A percentile compares a stretch with the other conserved stretches of the same genome.
These are phyloP conservation scores for Pythium rishiriense DNA, from an alignment of 352 stramenopile genomes.

Conservation along the genomic window DNA sequence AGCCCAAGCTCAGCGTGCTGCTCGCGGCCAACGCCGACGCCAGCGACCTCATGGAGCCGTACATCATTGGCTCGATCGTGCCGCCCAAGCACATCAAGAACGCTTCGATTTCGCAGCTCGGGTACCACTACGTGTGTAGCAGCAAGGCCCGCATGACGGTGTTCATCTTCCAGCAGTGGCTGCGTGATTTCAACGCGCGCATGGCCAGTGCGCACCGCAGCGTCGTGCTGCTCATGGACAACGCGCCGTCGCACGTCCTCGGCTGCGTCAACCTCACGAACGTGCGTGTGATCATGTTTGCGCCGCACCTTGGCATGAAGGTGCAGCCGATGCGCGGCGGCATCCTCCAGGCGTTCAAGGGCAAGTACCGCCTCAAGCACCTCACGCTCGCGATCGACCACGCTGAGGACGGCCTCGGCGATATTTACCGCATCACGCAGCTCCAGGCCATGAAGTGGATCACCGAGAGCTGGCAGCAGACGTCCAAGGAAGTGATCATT, in stretches of 20 bases:
- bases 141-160: conserved; percentile 85
- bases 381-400: conserved; percentile 83
- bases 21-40: conserved; percentile 74
- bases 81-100: conserved; percentile 81
- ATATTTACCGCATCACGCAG: conserved; percentile 84
- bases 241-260: conserved; percentile 81
- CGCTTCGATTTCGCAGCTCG: conserved; percentile 74
- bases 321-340: conserved; percentile 83
- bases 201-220: conserved; percentile 85
- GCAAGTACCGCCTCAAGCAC: conserved; percentile 86
- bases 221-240: conserved; percentile 86
- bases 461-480: conserved; percentile 81
- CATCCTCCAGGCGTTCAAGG: conserved; percentile 85
- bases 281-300: conserved; percentile 86
- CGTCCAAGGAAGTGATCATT: conserved; percentile 72
- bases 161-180: conserved; percentile 89
- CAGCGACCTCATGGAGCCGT: conserved; percentile 82
- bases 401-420: conserved; percentile 69
- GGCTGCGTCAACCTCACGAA: conserved; percentile 83
- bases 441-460: conserved; percentile 88
- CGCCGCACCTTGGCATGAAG: conserved; percentile 81
- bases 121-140: conserved; percentile 87
- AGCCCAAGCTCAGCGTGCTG: conserved; percentile 72
- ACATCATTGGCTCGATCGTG: conserved; percentile 79
- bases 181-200: conserved; percentile 83